phyloP scores from a whole-genome alignment of 352 stramenopile species.

The Phytophthora kernoviae region DNA sequence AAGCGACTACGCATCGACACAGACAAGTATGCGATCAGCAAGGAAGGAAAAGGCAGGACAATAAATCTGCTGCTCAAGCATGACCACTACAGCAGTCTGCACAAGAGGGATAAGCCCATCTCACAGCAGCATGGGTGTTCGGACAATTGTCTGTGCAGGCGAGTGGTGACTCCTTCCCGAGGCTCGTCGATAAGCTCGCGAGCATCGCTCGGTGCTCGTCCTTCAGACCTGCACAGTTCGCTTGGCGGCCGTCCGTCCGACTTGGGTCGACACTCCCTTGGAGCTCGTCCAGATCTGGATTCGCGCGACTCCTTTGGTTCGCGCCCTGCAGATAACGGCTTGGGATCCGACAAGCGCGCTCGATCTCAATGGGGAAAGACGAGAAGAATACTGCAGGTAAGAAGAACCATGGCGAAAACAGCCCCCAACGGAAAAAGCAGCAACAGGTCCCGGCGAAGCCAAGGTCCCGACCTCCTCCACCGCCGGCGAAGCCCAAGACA shows the following conservation, averaged over 20 bases:
- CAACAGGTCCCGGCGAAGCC: constrained; percentile 12
- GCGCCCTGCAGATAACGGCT: constrained; percentile 15
- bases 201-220: not conserved
- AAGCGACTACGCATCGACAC: constrained; percentile 57
- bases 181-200: constrained; percentile 3
- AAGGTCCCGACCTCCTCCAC: constrained; percentile 9
- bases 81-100: constrained; percentile 64
- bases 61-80: constrained; percentile 53
- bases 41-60: constrained; percentile 37
- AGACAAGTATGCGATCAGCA: constrained; percentile 29
- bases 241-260: constrained; percentile 24
- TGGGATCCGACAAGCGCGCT: constrained; percentile 19
- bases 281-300: constrained; percentile 14
- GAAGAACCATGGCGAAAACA: constrained; percentile 8
- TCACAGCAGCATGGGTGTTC: constrained; percentile 35
- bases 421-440: constrained; percentile 19
- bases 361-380: constrained; percentile 21
- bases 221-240: constrained; percentile 28
- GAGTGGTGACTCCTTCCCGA: constrained; percentile 31
- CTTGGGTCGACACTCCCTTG: constrained; percentile 13
- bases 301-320: constrained; percentile 25
- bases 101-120: constrained; percentile 24
- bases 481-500: constrained; percentile 10
- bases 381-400: constrained; percentile 27
- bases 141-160: constrained; percentile 32